Conservation (phyloP, 371 early-diverging fungal species). For the Saksenaea oblongispora region DNA sequence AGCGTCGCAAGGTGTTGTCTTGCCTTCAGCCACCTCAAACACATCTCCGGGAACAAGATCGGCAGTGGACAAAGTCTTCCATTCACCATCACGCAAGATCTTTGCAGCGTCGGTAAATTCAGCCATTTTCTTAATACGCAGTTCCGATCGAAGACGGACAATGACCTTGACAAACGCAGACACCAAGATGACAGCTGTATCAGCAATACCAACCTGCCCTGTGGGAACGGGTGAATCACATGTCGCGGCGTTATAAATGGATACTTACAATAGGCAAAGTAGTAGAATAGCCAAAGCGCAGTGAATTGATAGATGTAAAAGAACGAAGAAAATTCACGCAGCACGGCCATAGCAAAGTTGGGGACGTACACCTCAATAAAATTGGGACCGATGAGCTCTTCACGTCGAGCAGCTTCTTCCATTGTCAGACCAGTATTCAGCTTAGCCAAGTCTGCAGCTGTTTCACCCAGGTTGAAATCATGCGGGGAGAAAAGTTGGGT, state of each 20-base stretch:
- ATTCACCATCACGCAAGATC: constrained; percentile 63
- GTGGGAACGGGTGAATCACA: not conserved
- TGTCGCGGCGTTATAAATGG: not conserved
- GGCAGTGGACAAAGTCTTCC: constrained; percentile 51
- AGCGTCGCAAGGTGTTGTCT: constrained; percentile 69
- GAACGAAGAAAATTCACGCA: constrained; percentile 69
- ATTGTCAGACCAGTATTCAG: constrained; percentile 53
- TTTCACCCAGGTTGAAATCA: constrained; percentile 57
- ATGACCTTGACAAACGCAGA: constrained; percentile 74
- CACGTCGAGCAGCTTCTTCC: constrained; percentile 58
- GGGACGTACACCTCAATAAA: constrained; percentile 68
- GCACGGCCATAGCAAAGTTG: constrained; percentile 50
- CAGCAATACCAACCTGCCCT: constrained; percentile 72
- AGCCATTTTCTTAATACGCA: constrained; percentile 68
- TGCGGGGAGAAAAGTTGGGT: constrained; percentile 57
- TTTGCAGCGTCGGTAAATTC: constrained; percentile 53
- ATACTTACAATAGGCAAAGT: constrained; percentile 65
- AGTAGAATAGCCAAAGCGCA: constrained; percentile 75
- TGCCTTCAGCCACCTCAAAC: constrained; percentile 56
- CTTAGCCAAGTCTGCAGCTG: constrained; percentile 46
- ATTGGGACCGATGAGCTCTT: constrained; percentile 72
- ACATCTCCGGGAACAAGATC: constrained; percentile 79
- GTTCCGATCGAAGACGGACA: constrained; percentile 64
- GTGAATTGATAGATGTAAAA: constrained; percentile 83
- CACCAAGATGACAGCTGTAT: constrained; percentile 67